phyloP scores from a whole-genome alignment of 1,284 basidiomycete species.

The Bjerkandera adusta region DNA sequence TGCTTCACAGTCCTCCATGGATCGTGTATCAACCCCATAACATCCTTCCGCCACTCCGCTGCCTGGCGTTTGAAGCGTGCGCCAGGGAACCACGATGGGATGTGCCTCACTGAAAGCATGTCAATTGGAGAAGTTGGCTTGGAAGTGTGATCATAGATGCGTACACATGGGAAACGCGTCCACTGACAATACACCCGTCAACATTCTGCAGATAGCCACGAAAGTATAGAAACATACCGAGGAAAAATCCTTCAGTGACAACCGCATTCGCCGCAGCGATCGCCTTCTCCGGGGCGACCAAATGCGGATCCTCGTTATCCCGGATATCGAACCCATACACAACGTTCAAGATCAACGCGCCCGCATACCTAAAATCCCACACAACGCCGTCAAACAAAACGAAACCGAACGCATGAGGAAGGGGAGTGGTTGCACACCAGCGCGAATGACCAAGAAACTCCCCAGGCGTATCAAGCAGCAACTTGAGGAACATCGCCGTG shows the following conservation, averaged over 20 bases:
- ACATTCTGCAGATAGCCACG: background rate
- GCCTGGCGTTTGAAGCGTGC: conserved; percentile 22
- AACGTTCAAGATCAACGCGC: conserved; percentile 11
- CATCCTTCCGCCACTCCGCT: background rate
- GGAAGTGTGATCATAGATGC: background rate
- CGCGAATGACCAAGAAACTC: background rate
- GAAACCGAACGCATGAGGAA: no score
- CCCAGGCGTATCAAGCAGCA: background rate
- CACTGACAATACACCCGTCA: background rate
- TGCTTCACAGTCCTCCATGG: conserved; percentile 3
- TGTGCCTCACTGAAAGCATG: conserved; percentile 19
- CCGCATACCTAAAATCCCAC: conserved; percentile 12
- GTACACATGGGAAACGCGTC: background rate
- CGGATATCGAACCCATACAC: conserved; percentile 16
- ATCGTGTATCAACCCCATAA: conserved; percentile 4
- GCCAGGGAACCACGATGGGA: conserved; percentile 27
- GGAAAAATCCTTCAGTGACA: background rate
- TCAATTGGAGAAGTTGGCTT: background rate
- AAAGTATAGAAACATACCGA: background rate
- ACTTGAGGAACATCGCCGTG: background rate
- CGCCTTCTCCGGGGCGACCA: background rate
- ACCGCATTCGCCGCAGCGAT: background rate
- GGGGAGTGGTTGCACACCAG: background rate
- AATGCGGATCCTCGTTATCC: conserved; percentile 13
- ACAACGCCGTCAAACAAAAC: background rate